These are phyloP conservation scores for Kodamaea sp. DNA, from an alignment of 1,139 yeast species.

Conservation along the genomic window DNA sequence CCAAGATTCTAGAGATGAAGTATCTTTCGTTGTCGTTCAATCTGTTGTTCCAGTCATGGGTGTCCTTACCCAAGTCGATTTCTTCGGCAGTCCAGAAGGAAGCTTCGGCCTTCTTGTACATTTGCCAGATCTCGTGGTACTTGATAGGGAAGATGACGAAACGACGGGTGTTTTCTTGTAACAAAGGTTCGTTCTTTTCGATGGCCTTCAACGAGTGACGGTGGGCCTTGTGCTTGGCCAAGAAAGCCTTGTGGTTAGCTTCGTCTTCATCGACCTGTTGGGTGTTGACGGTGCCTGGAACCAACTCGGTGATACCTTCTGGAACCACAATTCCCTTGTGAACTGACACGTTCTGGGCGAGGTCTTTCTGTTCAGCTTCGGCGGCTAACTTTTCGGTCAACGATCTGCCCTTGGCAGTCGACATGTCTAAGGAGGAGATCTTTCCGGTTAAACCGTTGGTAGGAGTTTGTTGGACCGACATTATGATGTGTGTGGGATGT, in stretches of 20 bases:
- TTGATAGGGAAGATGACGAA: slow-evolving; percentile 96
- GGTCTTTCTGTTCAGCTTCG: slow-evolving; percentile 46
- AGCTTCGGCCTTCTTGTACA: slow-evolving; percentile 98
- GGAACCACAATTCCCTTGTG: slow-evolving; percentile 24
- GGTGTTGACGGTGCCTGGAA: slow-evolving; percentile 13
- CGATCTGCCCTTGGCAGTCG: slow-evolving; percentile 34
- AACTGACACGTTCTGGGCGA: slow-evolving; percentile 29
- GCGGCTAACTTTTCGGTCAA: slow-evolving; percentile 49
- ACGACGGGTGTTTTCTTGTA: slow-evolving; percentile 82
- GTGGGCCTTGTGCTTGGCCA: slow-evolving; percentile 61
- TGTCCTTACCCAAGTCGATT: slow-evolving; percentile 91
- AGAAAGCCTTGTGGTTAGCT: slow-evolving; percentile 50
- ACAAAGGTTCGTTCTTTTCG: slow-evolving; percentile 88
- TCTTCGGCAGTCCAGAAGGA: slow-evolving; percentile 99
- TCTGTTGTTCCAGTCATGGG: slow-evolving; percentile 83
- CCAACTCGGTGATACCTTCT: slow-evolving; percentile 12
- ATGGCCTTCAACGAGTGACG: slow-evolving; percentile 70
- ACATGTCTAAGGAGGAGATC: slow-evolving; percentile 44
- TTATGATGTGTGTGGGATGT: no score
- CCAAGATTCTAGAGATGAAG: slow-evolving; percentile 87
- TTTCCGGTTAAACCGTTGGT: slow-evolving; percentile 52
- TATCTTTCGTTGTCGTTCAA: slow-evolving; percentile 87
- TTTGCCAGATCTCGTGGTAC: slow-evolving; percentile 98
- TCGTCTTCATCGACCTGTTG: slow-evolving; percentile 22
- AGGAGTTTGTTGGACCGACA: slow-evolving; percentile 48